A percentile compares a stretch with the other conserved stretches of the same genome.
Evolutionary conservation across 2,329 filamentous ascomycete genomes (phyloP).

Genomic region (Cercospora janseana): DNA sequence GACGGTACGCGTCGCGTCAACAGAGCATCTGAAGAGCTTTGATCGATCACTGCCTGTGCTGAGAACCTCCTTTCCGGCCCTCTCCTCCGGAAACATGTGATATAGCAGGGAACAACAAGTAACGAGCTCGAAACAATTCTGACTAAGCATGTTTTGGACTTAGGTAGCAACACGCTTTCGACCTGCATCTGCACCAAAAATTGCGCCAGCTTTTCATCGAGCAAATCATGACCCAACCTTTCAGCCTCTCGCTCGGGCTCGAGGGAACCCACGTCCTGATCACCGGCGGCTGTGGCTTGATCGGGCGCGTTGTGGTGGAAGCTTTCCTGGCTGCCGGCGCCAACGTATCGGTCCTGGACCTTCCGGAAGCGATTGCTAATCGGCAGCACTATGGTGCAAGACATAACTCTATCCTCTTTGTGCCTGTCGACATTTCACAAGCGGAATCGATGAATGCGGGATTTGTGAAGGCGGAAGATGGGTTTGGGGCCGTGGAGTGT

Average conservation of each 20-base stretch:
- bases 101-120: constrained; percentile 9
- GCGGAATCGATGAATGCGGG: constrained; percentile 37
- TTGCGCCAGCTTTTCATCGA: neutral
- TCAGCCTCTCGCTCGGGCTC: constrained; percentile 40
- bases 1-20: constrained; percentile 1
- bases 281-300: constrained; percentile 45
- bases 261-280: constrained; percentile 42
- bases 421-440: constrained; percentile 35
- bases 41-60: neutral
- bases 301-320: constrained; percentile 41
- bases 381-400: constrained; percentile 3
- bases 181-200: constrained; percentile 10
- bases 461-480: constrained; percentile 38
- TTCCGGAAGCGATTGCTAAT: constrained; percentile 15
- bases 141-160: constrained; percentile 12
- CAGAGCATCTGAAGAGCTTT: constrained; percentile 12
- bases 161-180: constrained; percentile 4
- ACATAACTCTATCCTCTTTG: constrained; percentile 13
- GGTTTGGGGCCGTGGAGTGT: constrained; percentile 41
- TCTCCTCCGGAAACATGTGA: neutral
- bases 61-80: neutral
- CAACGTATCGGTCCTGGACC: constrained; percentile 39
- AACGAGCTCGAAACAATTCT: neutral
- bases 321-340: constrained; percentile 47
- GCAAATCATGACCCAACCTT: constrained; percentile 11